Base-by-base conservation (phyloP, 2,329 filamentous ascomycete species). In the Cytospora piceicola region DNA sequence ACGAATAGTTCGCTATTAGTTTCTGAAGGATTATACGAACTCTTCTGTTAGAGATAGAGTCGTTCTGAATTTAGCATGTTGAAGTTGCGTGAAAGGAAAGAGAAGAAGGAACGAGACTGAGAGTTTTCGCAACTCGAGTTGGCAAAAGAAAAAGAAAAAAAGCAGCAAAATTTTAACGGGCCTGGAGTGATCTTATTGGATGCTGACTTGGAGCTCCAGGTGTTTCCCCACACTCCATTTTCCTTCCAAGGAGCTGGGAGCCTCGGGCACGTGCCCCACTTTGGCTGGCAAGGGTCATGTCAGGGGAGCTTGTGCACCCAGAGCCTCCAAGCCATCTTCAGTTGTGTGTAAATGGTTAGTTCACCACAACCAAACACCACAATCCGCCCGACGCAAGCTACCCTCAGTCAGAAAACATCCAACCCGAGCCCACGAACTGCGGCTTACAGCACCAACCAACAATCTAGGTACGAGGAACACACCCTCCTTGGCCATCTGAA, bases 121-220 rank as follows among this genome's bases (percentile, higher is more conserved):
- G 17, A 32, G 39, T 49, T 49, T 49, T 49, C 46, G 2, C 39
- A 24, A 11, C n/a, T 11, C 24, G 17, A 24, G 55, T 36, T 49
- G n/a, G 52, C 20, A 49, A 22, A 22, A 27, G 24, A 39, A 53
- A 46, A 39, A 36, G 46, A 56, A 22, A 46, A 46, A 29, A 54
- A 52, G 22, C 29, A 58, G 36, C 59, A 58, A 54, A 61, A 60
- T 66, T 67, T 67, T 61, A 62, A 59, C 56, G 66, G 66, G 59
- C 66, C 63, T 24, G 22, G 36, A 46, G 11, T 4, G n/a, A 24
- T 24, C 14, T 49, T 6, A 49, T 49, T 49, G 46, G 46, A 22
- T 20, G 24, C 9, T 20, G n/a, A 12, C 49, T 57, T 57, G 53
- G 39, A 63, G 61, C 55, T 32, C n/a, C 53, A 20, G 17, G 53